Conservation (phyloP, 2,329 filamentous ascomycete genomes). For the Juglanconis sp. region DNA sequence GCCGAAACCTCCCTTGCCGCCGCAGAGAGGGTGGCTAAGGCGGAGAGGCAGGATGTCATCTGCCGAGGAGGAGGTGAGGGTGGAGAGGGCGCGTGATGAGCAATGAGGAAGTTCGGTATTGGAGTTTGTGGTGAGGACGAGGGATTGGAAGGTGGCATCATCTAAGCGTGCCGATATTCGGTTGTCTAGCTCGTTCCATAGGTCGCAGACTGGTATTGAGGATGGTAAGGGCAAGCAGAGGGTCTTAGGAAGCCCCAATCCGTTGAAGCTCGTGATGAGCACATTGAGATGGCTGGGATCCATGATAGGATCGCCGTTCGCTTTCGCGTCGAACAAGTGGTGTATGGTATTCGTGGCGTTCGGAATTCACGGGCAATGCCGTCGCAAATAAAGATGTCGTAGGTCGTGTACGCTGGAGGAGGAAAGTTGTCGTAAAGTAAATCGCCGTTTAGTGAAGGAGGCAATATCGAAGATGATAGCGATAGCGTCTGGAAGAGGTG, state of each 20-base stretch:
- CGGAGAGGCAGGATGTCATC: slow-evolving; percentile 79
- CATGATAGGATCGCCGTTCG: slow-evolving; percentile 40
- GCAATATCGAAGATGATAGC: background rate
- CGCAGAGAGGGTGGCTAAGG: slow-evolving; percentile 73
- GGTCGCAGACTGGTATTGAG: slow-evolving; percentile 62
- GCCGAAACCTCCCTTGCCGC: slow-evolving; percentile 96
- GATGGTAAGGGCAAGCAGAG: slow-evolving; percentile 70
- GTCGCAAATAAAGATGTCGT: background rate
- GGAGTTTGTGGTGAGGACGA: slow-evolving; percentile 78
- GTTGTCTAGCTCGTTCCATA: slow-evolving; percentile 61
- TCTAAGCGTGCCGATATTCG: slow-evolving; percentile 56
- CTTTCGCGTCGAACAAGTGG: background rate
- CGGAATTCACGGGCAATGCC: too few species aligned
- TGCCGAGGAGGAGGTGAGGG: slow-evolving; percentile 46
- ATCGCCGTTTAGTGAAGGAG: background rate
- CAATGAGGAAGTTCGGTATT: slow-evolving; percentile 65
- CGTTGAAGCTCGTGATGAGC: slow-evolving; percentile 79
- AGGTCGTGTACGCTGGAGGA: background rate
- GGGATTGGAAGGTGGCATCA: slow-evolving; percentile 40
- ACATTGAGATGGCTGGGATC: slow-evolving; percentile 66
- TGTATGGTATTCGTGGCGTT: background rate
- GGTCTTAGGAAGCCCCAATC: slow-evolving; percentile 78
- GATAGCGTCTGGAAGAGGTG: background rate
- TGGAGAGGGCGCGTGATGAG: slow-evolving; percentile 55
- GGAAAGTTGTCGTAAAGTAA: background rate